phyloP scores from a whole-genome alignment of 768 basidiomycete species.

The Boletus rubescentipes region DNA sequence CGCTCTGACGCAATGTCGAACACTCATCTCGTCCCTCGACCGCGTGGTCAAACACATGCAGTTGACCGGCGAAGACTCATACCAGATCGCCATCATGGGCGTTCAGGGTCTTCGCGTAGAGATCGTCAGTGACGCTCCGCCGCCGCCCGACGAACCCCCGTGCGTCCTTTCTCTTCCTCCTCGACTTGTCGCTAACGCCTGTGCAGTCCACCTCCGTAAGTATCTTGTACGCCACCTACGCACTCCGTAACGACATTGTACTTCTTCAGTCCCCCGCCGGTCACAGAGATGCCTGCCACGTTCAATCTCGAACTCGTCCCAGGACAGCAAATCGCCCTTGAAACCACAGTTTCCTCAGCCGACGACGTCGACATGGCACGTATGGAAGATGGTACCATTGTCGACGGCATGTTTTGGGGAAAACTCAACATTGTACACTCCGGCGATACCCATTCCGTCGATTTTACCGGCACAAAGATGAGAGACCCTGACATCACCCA shows the following conservation, averaged over 20 bases:
- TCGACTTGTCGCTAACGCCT: slow-evolving; percentile 9
- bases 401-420: slow-evolving; percentile 87
- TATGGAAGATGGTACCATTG: slow-evolving; percentile 85
- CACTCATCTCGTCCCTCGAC: slow-evolving; percentile 13
- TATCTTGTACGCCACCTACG: slow-evolving; percentile 19
- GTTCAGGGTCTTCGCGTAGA: slow-evolving; percentile 82
- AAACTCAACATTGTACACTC: slow-evolving; percentile 81
- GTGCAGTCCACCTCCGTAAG: slow-evolving; percentile 51
- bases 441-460: slow-evolving; percentile 75
- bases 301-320: slow-evolving; percentile 81
- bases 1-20: slow-evolving; percentile 4
- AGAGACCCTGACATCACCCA: slow-evolving; percentile 60
- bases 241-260: background rate
- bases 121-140: slow-evolving; percentile 82
- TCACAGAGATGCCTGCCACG: slow-evolving; percentile 82
- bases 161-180: slow-evolving; percentile 32
- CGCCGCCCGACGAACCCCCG: slow-evolving; percentile 83
- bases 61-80: slow-evolving; percentile 85
- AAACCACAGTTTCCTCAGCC: slow-evolving; percentile 72
- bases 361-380: slow-evolving; percentile 89
- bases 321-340: slow-evolving; percentile 77
- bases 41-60: slow-evolving; percentile 34
- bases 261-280: slow-evolving; percentile 55
- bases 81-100: slow-evolving; percentile 83
- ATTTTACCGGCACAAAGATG: slow-evolving; percentile 79